phyloP scores from a whole-genome alignment of 768 basidiomycete genomes.

The Rhizopogon vesiculosus region DNA sequence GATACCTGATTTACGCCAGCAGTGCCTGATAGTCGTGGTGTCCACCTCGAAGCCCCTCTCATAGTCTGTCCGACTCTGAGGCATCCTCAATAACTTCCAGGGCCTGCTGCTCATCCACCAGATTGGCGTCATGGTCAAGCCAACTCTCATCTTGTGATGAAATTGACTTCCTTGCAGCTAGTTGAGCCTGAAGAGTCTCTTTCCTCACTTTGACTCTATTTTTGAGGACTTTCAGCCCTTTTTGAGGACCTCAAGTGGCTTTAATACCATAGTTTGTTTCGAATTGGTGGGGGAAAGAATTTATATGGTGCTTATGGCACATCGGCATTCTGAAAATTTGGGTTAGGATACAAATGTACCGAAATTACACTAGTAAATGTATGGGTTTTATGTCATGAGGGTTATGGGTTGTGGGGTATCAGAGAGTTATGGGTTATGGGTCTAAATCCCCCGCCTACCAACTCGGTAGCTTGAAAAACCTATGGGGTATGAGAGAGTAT shows the following conservation, averaged over 20 bases:
- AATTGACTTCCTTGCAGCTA: too few species aligned
- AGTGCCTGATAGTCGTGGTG: too few species aligned
- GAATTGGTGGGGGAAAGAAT: background rate
- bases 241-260: conserved; percentile 11
- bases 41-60: conserved; percentile 12
- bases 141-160: conserved; percentile 10
- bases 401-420: conserved; percentile 12
- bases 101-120: conserved; percentile 17
- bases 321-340: too few species aligned
- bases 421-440: conserved; percentile 10
- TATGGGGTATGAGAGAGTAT: background rate
- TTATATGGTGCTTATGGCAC: too few species aligned
- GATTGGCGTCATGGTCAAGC: conserved; percentile 17
- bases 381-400: background rate
- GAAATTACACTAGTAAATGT: conserved; percentile 1
- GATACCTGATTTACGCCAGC: too few species aligned
- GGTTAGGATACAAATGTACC: background rate
- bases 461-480: conserved; percentile 4
- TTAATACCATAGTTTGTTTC: conserved; percentile 6
- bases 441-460: background rate
- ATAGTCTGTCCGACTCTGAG: conserved; percentile 20
- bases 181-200: conserved; percentile 1
- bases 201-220: conserved; percentile 7
- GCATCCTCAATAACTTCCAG: conserved; percentile 14
- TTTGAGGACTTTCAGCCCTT: conserved; percentile 11